Conservation (phyloP, 2,329 filamentous ascomycete species). For the Dactylellina leptospora region DNA sequence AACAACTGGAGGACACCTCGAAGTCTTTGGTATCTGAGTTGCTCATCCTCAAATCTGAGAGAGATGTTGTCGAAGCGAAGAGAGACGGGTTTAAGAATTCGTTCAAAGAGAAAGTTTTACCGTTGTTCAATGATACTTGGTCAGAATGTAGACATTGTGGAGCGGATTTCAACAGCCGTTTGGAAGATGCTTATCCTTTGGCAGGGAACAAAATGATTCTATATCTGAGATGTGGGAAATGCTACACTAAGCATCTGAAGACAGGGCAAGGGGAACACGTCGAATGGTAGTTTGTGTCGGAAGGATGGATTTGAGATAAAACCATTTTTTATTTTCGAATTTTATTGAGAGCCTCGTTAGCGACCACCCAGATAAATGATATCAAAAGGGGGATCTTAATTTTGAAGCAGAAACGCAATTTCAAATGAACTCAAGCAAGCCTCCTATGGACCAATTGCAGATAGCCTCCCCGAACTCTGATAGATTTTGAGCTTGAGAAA, state of each 20-base stretch:
- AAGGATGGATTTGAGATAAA: too few relatives aligned
- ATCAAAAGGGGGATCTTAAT: too few relatives aligned
- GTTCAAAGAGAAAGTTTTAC: background rate
- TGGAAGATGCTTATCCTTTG: background rate
- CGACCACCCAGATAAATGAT: too few relatives aligned
- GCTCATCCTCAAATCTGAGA: too few relatives aligned
- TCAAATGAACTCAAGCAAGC: too few relatives aligned
- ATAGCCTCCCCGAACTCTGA: too few relatives aligned
- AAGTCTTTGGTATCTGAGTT: background rate
- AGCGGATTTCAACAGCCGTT: background rate
- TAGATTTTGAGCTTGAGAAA: too few relatives aligned
- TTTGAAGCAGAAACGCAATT: too few relatives aligned
- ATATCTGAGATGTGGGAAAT: conserved; percentile 14
- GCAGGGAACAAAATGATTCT: background rate
- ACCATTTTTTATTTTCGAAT: too few relatives aligned
- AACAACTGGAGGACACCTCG: background rate
- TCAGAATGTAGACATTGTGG: conserved; percentile 3
- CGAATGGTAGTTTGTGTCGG: too few relatives aligned
- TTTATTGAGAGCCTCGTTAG: too few relatives aligned
- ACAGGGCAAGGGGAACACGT: background rate
- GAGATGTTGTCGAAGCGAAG: background rate
- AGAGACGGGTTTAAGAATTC: background rate
- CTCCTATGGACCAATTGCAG: too few relatives aligned
- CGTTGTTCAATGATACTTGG: background rate
- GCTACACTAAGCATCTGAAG: conserved; percentile 12